Evolutionary conservation across 768 basidiomycete genomes (phyloP).

Genomic region (Sistotremastrum niveocremeum): DNA sequence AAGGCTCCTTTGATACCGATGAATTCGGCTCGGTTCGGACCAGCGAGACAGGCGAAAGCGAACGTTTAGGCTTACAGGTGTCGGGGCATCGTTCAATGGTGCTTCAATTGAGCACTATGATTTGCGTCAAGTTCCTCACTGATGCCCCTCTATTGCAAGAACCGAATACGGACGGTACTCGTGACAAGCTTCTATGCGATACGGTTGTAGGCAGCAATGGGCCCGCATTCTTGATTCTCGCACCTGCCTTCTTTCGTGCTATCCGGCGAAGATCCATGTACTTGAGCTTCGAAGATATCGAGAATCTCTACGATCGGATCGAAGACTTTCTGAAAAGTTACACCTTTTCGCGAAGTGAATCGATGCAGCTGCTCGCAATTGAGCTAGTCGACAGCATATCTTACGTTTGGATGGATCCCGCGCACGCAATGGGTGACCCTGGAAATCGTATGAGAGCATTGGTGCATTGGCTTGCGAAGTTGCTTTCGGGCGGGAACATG

Average conservation of each 20-base stretch:
- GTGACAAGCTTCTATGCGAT: slow-evolving; percentile 47
- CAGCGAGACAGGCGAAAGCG: no score
- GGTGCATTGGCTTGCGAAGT: slow-evolving; percentile 38
- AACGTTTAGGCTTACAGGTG: no score
- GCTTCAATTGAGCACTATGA: slow-evolving; percentile 1
- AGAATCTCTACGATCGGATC: slow-evolving; percentile 40
- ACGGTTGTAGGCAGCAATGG: slow-evolving; percentile 33
- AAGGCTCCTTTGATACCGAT: slow-evolving; percentile 26
- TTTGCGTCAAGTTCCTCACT: slow-evolving; percentile 48
- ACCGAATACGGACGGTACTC: slow-evolving; percentile 40
- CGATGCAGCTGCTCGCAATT: slow-evolving; percentile 39
- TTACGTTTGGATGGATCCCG: slow-evolving; percentile 32
- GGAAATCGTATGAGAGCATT: slow-evolving; percentile 34
- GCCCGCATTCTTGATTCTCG: slow-evolving; percentile 46
- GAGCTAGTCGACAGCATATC: slow-evolving; percentile 44
- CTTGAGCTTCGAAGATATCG: slow-evolving; percentile 36
- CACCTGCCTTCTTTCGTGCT: slow-evolving; percentile 39
- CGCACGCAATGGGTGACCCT: slow-evolving; percentile 18
- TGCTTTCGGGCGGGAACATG: slow-evolving; percentile 27
- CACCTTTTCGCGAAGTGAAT: slow-evolving; percentile 38
- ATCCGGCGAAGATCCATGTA: slow-evolving; percentile 41
- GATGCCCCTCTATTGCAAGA: slow-evolving; percentile 52
- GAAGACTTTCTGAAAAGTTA: slow-evolving; percentile 40
- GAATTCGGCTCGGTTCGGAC: slow-evolving; percentile 42
- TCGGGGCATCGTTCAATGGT: slow-evolving; percentile 24